Evolutionary conservation across 176 grass and related monocot genomes (phyloP), one percentile per base, ranked within the genome.

Genomic region (Eleusine indica): DNA sequence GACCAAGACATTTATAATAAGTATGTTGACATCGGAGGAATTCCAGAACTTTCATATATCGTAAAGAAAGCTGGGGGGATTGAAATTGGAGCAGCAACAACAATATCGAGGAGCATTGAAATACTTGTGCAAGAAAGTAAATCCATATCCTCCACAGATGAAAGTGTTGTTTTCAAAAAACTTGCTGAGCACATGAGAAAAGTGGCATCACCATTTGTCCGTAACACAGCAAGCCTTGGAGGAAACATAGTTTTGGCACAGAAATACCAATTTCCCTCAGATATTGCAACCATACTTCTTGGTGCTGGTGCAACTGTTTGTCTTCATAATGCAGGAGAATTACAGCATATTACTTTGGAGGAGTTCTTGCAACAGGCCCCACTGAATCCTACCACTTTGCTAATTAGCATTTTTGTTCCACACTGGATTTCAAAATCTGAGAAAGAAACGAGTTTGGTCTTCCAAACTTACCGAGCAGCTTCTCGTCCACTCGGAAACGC

Each of bases 221-320:
- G 88, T 47, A 96, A 96, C 70, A 93, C 91, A 53, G 94, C 90
- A 83, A 96, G 94, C 79, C 61, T 96, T 62, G 94, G 94, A 3
- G 94, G 94, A 17, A 96, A 96, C 85, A 46, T 96, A 74, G 83
- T 93, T 71, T 84, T 96, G 47, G 94, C 94, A 85, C 90, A 96
- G 73, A 92, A 87, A 80, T 87, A 77, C 30, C 83, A 83, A 14
- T 96, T 96, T 52, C 79, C 81, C 35, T 96, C 94, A 0, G 94
- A 96, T 66, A 87, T 96, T 72, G 90, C 88, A 39, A 96, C 94
- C 11, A 91, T 96, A 88, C 80, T 96, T 53, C 88, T 96, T 18
- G 90, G 85, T 82, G 79, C 75, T 74, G 83, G 77, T 42, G 81
- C 94, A 67, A 93, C 71, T 37, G 73, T 96, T 61, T 74, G 62